phyloP scores from a whole-genome alignment of 768 basidiomycete genomes.

The Hypholoma sublateritium region DNA sequence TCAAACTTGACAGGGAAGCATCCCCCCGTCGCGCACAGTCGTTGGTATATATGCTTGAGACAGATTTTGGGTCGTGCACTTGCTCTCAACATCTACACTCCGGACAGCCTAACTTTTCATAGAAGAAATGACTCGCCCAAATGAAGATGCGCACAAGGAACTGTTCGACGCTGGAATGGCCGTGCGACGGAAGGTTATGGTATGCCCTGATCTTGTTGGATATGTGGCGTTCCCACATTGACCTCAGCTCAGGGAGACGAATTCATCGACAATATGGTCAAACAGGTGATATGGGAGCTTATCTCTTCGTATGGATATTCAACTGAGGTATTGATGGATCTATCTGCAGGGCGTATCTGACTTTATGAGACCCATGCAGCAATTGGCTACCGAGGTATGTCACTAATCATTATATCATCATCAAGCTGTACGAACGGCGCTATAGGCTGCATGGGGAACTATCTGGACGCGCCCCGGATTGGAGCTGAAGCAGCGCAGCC shows the following conservation, averaged over 20 bases:
- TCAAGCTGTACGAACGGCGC: neutral
- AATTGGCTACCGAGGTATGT: conserved; percentile 38
- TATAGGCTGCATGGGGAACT: conserved; percentile 43
- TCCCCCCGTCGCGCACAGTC: no score
- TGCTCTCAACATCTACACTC: no score
- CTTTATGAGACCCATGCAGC: conserved; percentile 47
- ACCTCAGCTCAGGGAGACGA: conserved; percentile 34
- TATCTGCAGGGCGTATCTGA: conserved; percentile 33
- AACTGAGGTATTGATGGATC: neutral
- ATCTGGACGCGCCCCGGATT: conserved; percentile 47
- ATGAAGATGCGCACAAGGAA: conserved; percentile 35
- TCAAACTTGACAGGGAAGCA: no score
- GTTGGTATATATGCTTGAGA: no score
- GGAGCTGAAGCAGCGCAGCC: conserved; percentile 43
- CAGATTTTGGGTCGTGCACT: no score
- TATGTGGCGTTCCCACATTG: neutral
- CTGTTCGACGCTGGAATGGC: conserved; percentile 40
- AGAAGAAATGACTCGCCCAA: neutral
- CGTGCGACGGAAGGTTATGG: conserved; percentile 41
- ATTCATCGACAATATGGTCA: conserved; percentile 39
- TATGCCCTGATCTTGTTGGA: conserved; percentile 3
- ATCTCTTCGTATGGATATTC: neutral
- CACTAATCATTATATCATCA: conserved; percentile 1
- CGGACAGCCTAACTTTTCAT: no score
- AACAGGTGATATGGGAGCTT: conserved; percentile 21